Conservation (phyloP, 2,329 filamentous ascomycete species). For the Sporothrix brasiliensis region DNA sequence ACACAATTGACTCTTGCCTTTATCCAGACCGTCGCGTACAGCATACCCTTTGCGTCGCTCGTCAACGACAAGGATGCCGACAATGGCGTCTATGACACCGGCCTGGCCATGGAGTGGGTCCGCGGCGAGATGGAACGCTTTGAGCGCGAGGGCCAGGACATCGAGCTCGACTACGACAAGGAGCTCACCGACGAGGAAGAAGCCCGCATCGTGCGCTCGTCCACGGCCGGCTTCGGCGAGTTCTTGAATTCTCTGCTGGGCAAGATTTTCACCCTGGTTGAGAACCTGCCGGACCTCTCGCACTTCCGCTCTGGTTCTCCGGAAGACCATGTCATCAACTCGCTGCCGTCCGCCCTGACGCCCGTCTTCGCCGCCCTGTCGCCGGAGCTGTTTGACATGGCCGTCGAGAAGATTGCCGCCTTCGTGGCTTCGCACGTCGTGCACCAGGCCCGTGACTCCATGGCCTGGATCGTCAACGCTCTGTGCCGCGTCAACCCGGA, state of each 20-base stretch:
- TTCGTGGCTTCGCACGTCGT: slow-evolving; percentile 95
- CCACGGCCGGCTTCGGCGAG: slow-evolving; percentile 89
- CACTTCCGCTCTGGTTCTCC: slow-evolving; percentile 87
- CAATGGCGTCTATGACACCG: slow-evolving; percentile 70
- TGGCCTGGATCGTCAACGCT: slow-evolving; percentile 97
- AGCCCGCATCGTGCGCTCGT: slow-evolving; percentile 84
- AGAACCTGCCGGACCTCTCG: slow-evolving; percentile 90
- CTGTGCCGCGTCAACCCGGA: slow-evolving; percentile 94
- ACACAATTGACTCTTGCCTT: slow-evolving; percentile 93
- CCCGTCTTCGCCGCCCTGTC: slow-evolving; percentile 89
- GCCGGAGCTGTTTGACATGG: slow-evolving; percentile 89
- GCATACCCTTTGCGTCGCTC: slow-evolving; percentile 87
- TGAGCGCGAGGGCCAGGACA: slow-evolving; percentile 81
- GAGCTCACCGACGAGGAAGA: slow-evolving; percentile 86
- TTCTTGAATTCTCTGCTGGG: slow-evolving; percentile 89
- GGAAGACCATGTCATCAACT: slow-evolving; percentile 96
- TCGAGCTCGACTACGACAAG: slow-evolving; percentile 81
- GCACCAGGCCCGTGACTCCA: slow-evolving; percentile 93
- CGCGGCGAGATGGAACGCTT: slow-evolving; percentile 91
- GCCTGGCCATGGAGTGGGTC: slow-evolving; percentile 88
- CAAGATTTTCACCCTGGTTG: slow-evolving; percentile 90
- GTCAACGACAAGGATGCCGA: slow-evolving; percentile 66
- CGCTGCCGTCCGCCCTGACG: slow-evolving; percentile 85
- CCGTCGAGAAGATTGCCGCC: slow-evolving; percentile 85
- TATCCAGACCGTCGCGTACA: slow-evolving; percentile 93